phyloP scores from a whole-genome alignment of 306 rosid species.

The Abrus pulchellus region DNA sequence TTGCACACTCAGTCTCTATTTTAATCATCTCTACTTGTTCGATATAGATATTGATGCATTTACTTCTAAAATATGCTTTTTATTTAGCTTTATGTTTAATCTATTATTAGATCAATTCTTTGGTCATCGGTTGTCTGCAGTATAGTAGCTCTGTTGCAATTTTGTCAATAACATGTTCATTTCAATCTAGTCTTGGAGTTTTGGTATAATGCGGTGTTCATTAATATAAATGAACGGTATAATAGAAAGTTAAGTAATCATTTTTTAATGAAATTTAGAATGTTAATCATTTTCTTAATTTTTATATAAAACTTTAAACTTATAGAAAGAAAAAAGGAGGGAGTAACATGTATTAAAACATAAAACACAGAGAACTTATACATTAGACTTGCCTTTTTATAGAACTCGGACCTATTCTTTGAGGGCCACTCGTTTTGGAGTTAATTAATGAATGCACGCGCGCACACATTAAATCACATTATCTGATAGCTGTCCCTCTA shows the following conservation, averaged over 20 bases:
- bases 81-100: slow-evolving; percentile 29
- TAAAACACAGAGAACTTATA: neutral
- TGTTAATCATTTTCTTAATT: too few species aligned
- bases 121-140: slow-evolving; percentile 7
- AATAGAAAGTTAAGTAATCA: too few species aligned
- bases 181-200: slow-evolving; percentile 26
- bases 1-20: slow-evolving; percentile 6
- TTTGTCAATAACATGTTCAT: slow-evolving; percentile 26
- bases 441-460: too few species aligned
- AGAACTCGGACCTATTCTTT: too few species aligned
- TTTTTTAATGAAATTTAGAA: too few species aligned
- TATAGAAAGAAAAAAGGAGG: too few species aligned
- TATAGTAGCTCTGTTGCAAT: slow-evolving; percentile 2
- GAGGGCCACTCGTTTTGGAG: too few species aligned
- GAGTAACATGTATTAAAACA: neutral
- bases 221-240: too few species aligned
- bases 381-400: neutral
- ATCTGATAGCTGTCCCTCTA: too few species aligned
- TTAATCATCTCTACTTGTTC: slow-evolving; percentile 11
- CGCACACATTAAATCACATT: too few species aligned
- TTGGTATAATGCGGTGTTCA: neutral
- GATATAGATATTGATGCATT: slow-evolving; percentile 1
- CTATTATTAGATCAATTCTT: slow-evolving; percentile 28
- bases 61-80: slow-evolving; percentile 15
- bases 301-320: too few species aligned